Percentiles rank a stretch among this genome's conserved stretches.
These are phyloP conservation scores for Boletus patriciae DNA, from an alignment of 768 basidiomycete species.

Conservation along the genomic window DNA sequence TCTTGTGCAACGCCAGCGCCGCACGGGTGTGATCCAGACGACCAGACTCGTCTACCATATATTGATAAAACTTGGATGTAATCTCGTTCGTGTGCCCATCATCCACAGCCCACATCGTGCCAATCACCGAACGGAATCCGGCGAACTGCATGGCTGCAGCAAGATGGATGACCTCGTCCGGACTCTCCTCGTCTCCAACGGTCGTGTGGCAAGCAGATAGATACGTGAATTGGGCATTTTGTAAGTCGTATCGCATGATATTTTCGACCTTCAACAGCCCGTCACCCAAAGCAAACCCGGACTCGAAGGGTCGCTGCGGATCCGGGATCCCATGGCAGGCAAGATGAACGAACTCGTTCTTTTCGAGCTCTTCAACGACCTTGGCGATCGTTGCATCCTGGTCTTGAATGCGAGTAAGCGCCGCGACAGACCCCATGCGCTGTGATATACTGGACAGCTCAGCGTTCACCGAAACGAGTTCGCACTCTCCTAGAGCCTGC, in stretches of 20 bases:
- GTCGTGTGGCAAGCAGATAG: slow-evolving; percentile 27
- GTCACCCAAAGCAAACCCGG: slow-evolving; percentile 9
- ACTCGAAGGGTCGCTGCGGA: slow-evolving; percentile 15
- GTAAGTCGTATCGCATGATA: slow-evolving; percentile 9
- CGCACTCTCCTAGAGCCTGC: neutral
- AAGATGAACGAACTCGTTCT: slow-evolving; percentile 5
- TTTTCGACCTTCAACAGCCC: neutral
- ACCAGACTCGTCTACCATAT: slow-evolving; percentile 1
- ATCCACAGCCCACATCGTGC: slow-evolving; percentile 17
- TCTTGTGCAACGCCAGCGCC: slow-evolving; percentile 1
- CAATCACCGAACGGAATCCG: slow-evolving; percentile 13
- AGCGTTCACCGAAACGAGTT: neutral
- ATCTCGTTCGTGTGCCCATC: neutral
- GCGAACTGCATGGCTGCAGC: slow-evolving; percentile 2
- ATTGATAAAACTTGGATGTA: neutral
- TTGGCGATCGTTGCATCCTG: neutral
- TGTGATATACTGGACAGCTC: neutral
- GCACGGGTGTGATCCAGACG: slow-evolving; percentile 2
- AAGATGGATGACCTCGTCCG: slow-evolving; percentile 5
- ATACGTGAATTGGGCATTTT: slow-evolving; percentile 10
- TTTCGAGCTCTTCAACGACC: neutral
- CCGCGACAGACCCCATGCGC: neutral
- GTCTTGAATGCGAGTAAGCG: neutral
- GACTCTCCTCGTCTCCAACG: neutral
- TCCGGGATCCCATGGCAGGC: slow-evolving; percentile 25